phyloP scores from a whole-genome alignment of 202 grass and related monocot genomes.

The Miscanthus sacchariflorus region DNA sequence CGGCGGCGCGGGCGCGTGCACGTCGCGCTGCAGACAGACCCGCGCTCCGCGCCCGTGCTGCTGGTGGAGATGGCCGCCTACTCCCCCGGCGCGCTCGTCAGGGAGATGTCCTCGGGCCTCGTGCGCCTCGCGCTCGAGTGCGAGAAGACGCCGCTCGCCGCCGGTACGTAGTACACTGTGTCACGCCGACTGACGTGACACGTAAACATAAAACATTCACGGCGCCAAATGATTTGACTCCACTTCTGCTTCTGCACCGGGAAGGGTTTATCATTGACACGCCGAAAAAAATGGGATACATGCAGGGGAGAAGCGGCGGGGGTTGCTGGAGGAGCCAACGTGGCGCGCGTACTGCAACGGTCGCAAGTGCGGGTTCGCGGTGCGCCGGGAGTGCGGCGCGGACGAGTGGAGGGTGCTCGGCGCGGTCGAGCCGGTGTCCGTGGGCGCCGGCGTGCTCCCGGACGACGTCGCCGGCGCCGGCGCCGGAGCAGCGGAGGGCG shows the following conservation, averaged over 20 bases:
- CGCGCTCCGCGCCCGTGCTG: slow-evolving; percentile 64
- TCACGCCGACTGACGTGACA: background rate
- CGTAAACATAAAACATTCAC: background rate
- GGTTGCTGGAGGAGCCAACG: slow-evolving; percentile 65
- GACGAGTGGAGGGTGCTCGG: slow-evolving; percentile 66
- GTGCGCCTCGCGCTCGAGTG: slow-evolving; percentile 89
- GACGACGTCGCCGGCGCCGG: slow-evolving; percentile 39
- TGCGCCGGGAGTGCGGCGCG: slow-evolving; percentile 61
- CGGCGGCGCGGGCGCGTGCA: slow-evolving; percentile 65
- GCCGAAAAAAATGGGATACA: no score
- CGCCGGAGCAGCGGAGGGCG: slow-evolving; percentile 49
- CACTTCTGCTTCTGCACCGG: background rate
- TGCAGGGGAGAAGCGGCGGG: slow-evolving; percentile 51
- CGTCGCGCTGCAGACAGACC: slow-evolving; percentile 75
- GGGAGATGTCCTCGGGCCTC: slow-evolving; percentile 89
- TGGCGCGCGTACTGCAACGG: slow-evolving; percentile 90
- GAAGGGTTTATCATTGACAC: no score
- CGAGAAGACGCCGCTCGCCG: slow-evolving; percentile 43
- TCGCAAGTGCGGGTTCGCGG: slow-evolving; percentile 72
- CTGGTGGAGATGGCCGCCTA: slow-evolving; percentile 79
- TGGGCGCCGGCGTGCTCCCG: slow-evolving; percentile 85
- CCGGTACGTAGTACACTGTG: slow-evolving; percentile 19
- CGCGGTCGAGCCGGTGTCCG: slow-evolving; percentile 68
- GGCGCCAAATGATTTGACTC: no score
- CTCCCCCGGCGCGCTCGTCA: slow-evolving; percentile 71